Conservation (phyloP, 106 monocot genomes). For the Dioscorea zingiberensis region DNA sequence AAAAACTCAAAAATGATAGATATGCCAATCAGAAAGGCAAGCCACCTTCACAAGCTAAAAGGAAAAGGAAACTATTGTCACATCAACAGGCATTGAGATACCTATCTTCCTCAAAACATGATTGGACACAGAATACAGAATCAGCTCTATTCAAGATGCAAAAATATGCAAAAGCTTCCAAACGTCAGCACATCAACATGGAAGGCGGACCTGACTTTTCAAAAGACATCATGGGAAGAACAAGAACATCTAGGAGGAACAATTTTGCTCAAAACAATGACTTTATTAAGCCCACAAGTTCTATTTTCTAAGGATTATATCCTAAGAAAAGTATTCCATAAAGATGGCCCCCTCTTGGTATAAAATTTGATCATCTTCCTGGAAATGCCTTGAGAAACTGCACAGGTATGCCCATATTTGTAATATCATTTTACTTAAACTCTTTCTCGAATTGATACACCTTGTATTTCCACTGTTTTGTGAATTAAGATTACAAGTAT, state of each 20-base stretch:
- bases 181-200: background rate
- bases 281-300: slow-evolving; percentile 28
- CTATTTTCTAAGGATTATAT: slow-evolving; percentile 72
- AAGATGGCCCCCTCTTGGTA: slow-evolving; percentile 93
- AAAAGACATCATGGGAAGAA: background rate
- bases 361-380: slow-evolving; percentile 70
- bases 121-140: background rate
- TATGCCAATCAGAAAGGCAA: slow-evolving; percentile 2
- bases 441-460: background rate
- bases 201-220: background rate
- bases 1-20: background rate
- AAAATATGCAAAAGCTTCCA: background rate
- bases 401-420: slow-evolving; percentile 29
- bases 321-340: slow-evolving; percentile 69
- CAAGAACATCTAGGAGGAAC: background rate
- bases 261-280: slow-evolving; percentile 17
- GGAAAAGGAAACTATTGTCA: background rate
- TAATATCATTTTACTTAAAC: background rate
- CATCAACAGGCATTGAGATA: background rate
- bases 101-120: background rate
- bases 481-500: background rate
- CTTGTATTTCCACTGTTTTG: background rate
- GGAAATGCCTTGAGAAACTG: slow-evolving; percentile 23
- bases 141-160: background rate
- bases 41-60: background rate